Conservation (phyloP, 1,139 yeast species). For the Yamadazyma aaseri region DNA sequence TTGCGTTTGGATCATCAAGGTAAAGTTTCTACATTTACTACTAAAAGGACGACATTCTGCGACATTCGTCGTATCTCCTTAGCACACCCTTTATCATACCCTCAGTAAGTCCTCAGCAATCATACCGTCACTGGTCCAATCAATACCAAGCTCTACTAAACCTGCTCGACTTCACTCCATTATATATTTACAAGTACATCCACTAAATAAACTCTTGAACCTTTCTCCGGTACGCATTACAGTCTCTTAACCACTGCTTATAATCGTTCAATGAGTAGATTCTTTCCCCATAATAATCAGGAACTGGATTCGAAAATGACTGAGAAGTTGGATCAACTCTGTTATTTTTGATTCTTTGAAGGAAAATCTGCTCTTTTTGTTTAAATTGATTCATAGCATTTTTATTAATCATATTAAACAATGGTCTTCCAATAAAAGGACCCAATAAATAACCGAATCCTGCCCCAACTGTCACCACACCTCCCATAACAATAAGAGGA, state of each 20-base stretch:
- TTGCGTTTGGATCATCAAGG: too few relatives aligned
- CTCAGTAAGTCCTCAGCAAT: too few relatives aligned
- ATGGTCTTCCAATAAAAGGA: conserved; percentile 71
- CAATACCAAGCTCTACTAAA: too few relatives aligned
- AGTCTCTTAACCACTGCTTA: conserved; percentile 94
- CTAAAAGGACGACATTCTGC: too few relatives aligned
- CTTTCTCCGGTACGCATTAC: conserved; percentile 86
- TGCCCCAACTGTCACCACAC: conserved; percentile 66
- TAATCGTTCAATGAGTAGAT: conserved; percentile 83
- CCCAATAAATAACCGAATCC: conserved; percentile 81
- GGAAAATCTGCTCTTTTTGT: conserved; percentile 67
- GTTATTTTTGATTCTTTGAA: conserved; percentile 69
- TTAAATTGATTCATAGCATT: conserved; percentile 46
- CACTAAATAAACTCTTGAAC: conserved; percentile 68
- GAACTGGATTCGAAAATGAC: conserved; percentile 91
- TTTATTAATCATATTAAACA: conserved; percentile 60
- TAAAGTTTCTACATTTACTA: too few relatives aligned
- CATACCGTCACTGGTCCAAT: too few relatives aligned
- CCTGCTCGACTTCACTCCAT: too few relatives aligned
- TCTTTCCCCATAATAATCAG: conserved; percentile 96
- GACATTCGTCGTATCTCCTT: too few relatives aligned
- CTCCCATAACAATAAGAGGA: conserved; percentile 73
- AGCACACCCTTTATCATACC: too few relatives aligned
- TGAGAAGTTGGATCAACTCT: conserved; percentile 95
- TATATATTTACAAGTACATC: neutral